Conservation (phyloP, 768 basidiomycete genomes). For the Mycena kentingensis region DNA sequence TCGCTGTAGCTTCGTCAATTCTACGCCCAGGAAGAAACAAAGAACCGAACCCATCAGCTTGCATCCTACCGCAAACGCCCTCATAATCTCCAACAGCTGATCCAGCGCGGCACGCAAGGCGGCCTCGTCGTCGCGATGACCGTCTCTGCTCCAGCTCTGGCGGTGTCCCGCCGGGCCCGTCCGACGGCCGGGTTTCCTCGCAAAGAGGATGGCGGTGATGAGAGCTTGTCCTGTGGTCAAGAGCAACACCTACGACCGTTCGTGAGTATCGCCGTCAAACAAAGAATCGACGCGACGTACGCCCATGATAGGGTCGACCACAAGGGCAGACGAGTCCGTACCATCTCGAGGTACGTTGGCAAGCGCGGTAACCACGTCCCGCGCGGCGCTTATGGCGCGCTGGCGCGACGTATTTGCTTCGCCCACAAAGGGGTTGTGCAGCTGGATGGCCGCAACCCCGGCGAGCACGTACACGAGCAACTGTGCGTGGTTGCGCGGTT, state of each 20-base stretch:
- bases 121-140: not conserved
- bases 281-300: not conserved
- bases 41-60: not conserved
- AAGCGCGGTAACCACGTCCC: not conserved
- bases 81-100: not conserved
- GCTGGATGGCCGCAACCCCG: constrained; percentile 28
- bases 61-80: not conserved
- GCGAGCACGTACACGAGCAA: constrained; percentile 28
- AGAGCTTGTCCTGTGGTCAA: not conserved
- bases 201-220: not conserved
- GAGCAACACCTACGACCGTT: not conserved
- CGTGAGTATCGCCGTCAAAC: not conserved
- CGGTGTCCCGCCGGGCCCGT: not conserved
- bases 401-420: not conserved
- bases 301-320: not conserved
- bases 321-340: not conserved
- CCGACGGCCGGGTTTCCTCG: not conserved
- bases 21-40: not conserved
- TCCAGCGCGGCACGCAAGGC: not conserved
- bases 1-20: not conserved
- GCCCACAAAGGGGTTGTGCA: constrained; percentile 21
- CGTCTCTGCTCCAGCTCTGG: not conserved
- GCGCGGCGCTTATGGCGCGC: not conserved
- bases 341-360: not conserved
- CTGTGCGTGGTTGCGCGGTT: constrained; percentile 3